Conservation (phyloP, 2,329 filamentous ascomycete species). For the Escovopsis sp. region DNA sequence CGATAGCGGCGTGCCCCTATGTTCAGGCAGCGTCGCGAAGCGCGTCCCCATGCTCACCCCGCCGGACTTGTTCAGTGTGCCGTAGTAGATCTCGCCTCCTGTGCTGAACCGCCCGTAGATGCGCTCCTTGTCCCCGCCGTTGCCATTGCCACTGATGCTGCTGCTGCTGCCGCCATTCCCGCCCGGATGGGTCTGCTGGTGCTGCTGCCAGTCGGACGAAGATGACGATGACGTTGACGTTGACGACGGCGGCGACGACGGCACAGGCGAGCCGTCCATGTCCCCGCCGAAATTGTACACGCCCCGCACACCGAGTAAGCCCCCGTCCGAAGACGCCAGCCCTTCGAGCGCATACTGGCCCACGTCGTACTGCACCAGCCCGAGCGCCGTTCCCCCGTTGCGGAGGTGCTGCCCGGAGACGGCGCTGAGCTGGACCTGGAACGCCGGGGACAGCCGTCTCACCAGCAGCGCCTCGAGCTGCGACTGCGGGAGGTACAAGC, state of each 20-base stretch:
- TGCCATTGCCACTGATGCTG: constrained; percentile 10
- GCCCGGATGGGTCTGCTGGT: not conserved
- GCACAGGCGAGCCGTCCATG: constrained; percentile 16
- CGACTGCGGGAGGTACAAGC: constrained; percentile 69
- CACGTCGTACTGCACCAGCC: constrained; percentile 63
- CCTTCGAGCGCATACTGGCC: constrained; percentile 83
- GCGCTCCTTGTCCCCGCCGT: constrained; percentile 34
- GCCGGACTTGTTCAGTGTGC: constrained; percentile 82
- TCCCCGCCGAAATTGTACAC: constrained; percentile 90
- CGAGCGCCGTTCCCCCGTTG: constrained; percentile 62
- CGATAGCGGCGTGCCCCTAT: constrained; percentile 77
- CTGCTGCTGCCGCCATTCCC: constrained; percentile 19
- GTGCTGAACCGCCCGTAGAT: constrained; percentile 75
- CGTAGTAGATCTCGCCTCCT: constrained; percentile 90
- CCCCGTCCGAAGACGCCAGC: constrained; percentile 82
- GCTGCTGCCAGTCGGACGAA: no score
- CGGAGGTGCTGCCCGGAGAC: constrained; percentile 58
- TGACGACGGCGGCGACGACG: not conserved
- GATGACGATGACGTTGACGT: no score
- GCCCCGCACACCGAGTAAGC: constrained; percentile 70
- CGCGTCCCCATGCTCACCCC: constrained; percentile 78
- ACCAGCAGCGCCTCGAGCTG: constrained; percentile 78
- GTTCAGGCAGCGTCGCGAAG: constrained; percentile 72
- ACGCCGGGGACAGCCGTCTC: constrained; percentile 57
- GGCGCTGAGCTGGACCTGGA: constrained; percentile 66